Evolutionary conservation across 2,329 filamentous ascomycete species (phyloP), one percentile per base, ranked within the genome.

Genomic region (Onygena corvina): DNA sequence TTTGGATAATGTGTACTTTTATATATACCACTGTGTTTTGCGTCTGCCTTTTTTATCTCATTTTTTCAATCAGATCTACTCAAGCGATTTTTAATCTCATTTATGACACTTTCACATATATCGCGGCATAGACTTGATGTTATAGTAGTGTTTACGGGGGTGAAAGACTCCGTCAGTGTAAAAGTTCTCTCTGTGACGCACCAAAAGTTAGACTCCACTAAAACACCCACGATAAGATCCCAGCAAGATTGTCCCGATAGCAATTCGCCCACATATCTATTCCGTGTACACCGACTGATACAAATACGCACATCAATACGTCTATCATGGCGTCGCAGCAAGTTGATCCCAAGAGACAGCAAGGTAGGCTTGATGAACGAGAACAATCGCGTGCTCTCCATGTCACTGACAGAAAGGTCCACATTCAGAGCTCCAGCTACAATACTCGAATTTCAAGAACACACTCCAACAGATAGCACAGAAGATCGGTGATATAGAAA

Each of bases 401-500:
- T n/a, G n/a, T n/a, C n/a, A n/a, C n/a, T n/a, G n/a, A n/a, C n/a
- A n/a, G n/a, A n/a, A n/a, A n/a, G n/a, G n/a, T n/a, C n/a, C n/a
- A n/a, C n/a, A n/a, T n/a, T n/a, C n/a, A 74, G 71, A 74, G 62
- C 64, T 74, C 49, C 71, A 74, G 58, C 58, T 63, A 47, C 71
- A 74, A 56, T 74, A 74, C 58, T 65, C 67, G 34, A 74, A 67
- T 56, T 74, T 77, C 73, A 83, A 82, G 61, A 80, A 77, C 60
- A 80, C 74, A 29, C 77, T 98, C 51, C 90, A 96, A 69, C 86
- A 92, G 63, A 81, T 98, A 60, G 92, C 92, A 25, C 83, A 88
- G 62, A 96, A 94, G 67, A 95, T 98, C 59, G 92, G 92, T 34
- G 89, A 96, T 63, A 89, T 98, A 50, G 92, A 98, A 71, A 87